These are phyloP conservation scores for Saksenaea vasiformis DNA, from an alignment of 371 early-diverging fungal species.

Conservation along the genomic window DNA sequence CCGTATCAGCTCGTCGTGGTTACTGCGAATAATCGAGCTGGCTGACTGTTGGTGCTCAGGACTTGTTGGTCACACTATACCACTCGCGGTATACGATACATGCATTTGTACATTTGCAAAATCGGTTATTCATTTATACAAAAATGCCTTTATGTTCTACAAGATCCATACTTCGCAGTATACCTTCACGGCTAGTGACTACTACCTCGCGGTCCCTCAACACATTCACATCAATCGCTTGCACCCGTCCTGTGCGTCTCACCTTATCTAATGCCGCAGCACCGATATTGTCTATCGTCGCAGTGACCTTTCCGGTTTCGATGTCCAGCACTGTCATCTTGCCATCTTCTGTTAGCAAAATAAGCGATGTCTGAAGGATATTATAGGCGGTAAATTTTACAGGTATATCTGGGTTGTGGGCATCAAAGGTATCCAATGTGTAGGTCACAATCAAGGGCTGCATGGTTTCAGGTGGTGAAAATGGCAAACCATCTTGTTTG, in stretches of 20 bases:
- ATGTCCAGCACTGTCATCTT: slow-evolving; percentile 23
- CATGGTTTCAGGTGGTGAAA: slow-evolving; percentile 31
- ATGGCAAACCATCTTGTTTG: slow-evolving; percentile 18
- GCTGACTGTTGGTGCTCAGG: background rate
- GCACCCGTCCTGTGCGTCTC: background rate
- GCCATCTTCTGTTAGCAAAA: slow-evolving; percentile 26
- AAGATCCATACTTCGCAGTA: slow-evolving; percentile 10
- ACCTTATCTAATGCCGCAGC: background rate
- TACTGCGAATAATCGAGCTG: no score
- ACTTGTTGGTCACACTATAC: background rate
- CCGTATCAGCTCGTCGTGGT: no score
- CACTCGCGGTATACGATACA: background rate
- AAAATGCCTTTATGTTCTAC: background rate
- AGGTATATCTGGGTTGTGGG: slow-evolving; percentile 1
- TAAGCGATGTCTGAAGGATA: slow-evolving; percentile 17
- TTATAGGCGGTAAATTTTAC: slow-evolving; percentile 28
- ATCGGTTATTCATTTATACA: background rate
- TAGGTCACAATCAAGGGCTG: slow-evolving; percentile 38
- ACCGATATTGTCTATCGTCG: slow-evolving; percentile 4
- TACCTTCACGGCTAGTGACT: slow-evolving; percentile 15
- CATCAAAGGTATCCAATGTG: slow-evolving; percentile 27
- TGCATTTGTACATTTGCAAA: background rate
- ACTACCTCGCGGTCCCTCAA: slow-evolving; percentile 18
- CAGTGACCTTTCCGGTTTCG: slow-evolving; percentile 19
- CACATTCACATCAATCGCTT: slow-evolving; percentile 25